Base-by-base conservation (phyloP, 306 rosid species). In the Pyrus pyrifolia region DNA sequence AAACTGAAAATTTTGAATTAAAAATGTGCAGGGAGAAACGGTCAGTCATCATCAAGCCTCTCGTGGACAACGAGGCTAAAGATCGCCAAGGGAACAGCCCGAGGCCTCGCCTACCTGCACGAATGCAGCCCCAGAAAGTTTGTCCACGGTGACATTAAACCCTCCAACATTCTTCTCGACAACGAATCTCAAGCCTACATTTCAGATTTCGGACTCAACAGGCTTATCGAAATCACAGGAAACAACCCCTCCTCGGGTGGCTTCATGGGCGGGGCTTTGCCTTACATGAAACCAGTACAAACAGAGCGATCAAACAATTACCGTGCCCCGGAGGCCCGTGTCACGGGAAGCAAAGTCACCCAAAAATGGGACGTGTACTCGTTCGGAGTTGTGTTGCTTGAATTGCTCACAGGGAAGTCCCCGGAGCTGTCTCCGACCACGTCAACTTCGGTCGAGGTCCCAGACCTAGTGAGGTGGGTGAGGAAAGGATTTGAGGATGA, bases 91-190 rank as follows among this genome's bases (percentile, higher is more conserved):
- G 99, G 99, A 76, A 83, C 98, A 68, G 99, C 94, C 11, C 82
- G 94, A 63, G 99, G 99, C 33, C 83, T 96, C 71, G 99, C 99
- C 38, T 96, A 92, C 84, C 92, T 96, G 76, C 99, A 96, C 78
- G 99, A 96, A 77, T 92, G 97, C 88, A 96, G 99, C 74, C 98
- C 99, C 30, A 86, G 97, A 72, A 96, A 96, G 71, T 96, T 96
- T 57, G 98, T 96, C 76, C 99, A 96, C 38, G 99, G 94, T 19
- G 97, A 96, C 84, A 73, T 96, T 78, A 96, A 96, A 77, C 98
- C 99, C 45, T 91, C 99, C 70, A 96, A 96, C 76, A 93, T 96
- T 67, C 98, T 96, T 71, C 83, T 96, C 5, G 99, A 96, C 87
- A 76, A 85, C 23, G 91, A 92, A 3, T 89, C 89, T 76, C 96